Base-by-base conservation (phyloP, 202 grass and related monocot species). In the Brachypodium distachyon region DNA sequence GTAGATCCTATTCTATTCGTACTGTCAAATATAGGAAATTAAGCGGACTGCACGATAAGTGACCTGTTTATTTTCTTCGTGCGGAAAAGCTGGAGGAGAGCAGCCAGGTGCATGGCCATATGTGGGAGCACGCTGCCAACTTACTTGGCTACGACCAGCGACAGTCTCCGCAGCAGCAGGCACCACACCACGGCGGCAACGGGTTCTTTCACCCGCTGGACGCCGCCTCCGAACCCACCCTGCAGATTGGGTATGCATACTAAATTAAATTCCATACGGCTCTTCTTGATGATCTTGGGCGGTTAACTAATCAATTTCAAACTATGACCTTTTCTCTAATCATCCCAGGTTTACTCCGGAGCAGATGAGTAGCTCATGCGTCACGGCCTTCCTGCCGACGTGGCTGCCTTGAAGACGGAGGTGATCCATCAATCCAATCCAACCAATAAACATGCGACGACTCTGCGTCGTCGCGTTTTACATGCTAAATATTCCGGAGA, bases 131-230 rank as follows among this genome's bases (percentile, higher is more conserved):
- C 13, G 46, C 65, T 23, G 87, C 32, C 40, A 90, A 87, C 67
- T 47, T 89, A 26, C 46, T 85, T 0, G 84, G 83, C 72, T 96
- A 92, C 57, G 86, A 86, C 13, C 73, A 62, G 21, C 62, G 83
- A 12, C 79, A 89, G 54, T 92, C 90, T 0, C 86, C 86, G 18
- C 88, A 90, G 31, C 86, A 91, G 36, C 81, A 88, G 77, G 75
- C 75, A 32, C 70, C 72, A 25, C 71, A 74, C 54, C 88, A 84
- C 51, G 43, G 17, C 34, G 85, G 83, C 69, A 92, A 95, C 62
- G 84, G 79, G 26, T 89, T 98, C 87, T 98, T 95, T n/a, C 87
- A 98, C 58, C 89, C 87, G 9, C 82, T 98, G 40, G 89, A 95
- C 12, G 83, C 74, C 28, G 80, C 82, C 18, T 74, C 89, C 12